Evolutionary conservation across 2,329 filamentous ascomycete genomes (phyloP).

Genomic region (Phialophora expanda): DNA sequence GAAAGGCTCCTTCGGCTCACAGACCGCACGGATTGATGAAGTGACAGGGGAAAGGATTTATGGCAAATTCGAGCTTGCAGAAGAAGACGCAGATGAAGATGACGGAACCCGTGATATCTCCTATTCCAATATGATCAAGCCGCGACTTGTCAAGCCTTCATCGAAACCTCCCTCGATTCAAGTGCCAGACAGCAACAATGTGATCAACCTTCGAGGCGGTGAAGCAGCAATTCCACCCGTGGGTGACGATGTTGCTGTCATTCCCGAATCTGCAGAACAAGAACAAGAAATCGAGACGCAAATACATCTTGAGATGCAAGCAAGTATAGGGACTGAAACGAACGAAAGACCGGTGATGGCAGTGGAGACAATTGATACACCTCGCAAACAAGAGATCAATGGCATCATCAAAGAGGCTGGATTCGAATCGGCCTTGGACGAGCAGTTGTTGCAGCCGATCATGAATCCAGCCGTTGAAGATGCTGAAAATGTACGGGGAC

Average conservation of each 20-base stretch:
- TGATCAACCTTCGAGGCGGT: conserved; percentile 14
- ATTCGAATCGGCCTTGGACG: conserved; percentile 54
- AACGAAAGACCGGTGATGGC: conserved; percentile 1
- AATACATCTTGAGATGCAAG: background rate
- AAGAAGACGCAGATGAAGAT: conserved; percentile 62
- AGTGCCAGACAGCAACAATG: conserved; percentile 39
- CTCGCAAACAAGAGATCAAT: conserved; percentile 50
- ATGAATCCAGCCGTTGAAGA: background rate
- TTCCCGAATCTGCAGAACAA: conserved; percentile 32
- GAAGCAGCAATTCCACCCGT: conserved; percentile 16
- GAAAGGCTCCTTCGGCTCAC: conserved; percentile 41
- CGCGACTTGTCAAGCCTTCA: conserved; percentile 63
- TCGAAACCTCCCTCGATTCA: conserved; percentile 44
- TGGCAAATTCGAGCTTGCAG: conserved; percentile 72
- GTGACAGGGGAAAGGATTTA: conserved; percentile 74
- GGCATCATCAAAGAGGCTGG: conserved; percentile 56
- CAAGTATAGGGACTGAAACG: background rate
- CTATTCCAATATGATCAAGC: conserved; percentile 69
- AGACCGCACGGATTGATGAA: conserved; percentile 60
- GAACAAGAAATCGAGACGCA: conserved; percentile 15
- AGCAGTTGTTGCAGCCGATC: conserved; percentile 42
- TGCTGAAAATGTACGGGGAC: background rate
- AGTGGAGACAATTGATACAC: conserved; percentile 41
- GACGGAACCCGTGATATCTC: conserved; percentile 65
- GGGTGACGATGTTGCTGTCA: conserved; percentile 28